Evolutionary conservation across 2,329 filamentous ascomycete species (phyloP), one percentile per base, ranked within the genome.

Genomic region (Nothophoma quercina): DNA sequence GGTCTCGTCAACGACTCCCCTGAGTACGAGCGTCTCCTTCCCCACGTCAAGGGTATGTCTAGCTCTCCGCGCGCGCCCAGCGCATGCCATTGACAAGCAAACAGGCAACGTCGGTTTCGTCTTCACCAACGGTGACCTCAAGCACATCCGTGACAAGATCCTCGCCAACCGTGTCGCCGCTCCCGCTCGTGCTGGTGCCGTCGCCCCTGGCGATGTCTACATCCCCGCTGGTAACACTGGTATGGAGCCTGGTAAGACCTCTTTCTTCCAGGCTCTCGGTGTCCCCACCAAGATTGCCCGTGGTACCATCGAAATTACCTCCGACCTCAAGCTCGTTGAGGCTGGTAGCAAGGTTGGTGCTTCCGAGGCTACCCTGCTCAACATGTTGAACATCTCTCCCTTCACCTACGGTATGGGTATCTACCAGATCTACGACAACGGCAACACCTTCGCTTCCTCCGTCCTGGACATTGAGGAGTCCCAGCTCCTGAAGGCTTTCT

Each of bases 231-330:
- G 95, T 82, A 99, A 99, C 90, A 99, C 95, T 75, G 95, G 95
- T 84, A 99, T 99, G 95, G 95, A 99, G 82, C 96, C 95, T 78
- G 96, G 96, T 81, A 99, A 99, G 90, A 99, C 95, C 76, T 98
- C 95, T 78, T 99, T 99, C 92, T 99, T 99, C 93, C 95, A 99
- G 89, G 95, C 95, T 75, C 95, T 99, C 82, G 93, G 93, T 91
- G 92, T 99, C 78, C 95, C 95, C 78, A 99, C 95, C 87, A 99
- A 99, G 92, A 99, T 99, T 83, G 95, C 95, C 78, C 95, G 95
- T 96, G 96, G 95, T 96, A 99, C 95, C 83, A 99, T 99, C 83
- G 95, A 99, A 91, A 99, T 99, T 78, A 97, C 93, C 64, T 85
- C 88, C 73, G 95, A 99, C 78, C 85, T 99, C 73, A 98, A 97